phyloP scores from a whole-genome alignment of 1,284 basidiomycete species.

The Apiotrichum veenhuisii region DNA sequence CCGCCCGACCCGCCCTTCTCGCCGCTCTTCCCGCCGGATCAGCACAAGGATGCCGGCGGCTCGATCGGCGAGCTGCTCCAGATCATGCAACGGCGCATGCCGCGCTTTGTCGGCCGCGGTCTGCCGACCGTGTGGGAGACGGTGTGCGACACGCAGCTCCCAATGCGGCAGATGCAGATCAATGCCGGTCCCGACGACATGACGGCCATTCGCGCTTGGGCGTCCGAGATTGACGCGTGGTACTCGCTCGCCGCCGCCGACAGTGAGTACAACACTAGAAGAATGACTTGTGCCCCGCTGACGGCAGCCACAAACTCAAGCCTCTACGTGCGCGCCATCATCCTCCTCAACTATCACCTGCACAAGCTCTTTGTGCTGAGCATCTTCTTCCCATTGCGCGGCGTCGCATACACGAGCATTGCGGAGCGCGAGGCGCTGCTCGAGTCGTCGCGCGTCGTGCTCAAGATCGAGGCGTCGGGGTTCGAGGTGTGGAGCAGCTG shows the following conservation, averaged over 20 bases:
- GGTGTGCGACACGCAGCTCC: constrained; percentile 8
- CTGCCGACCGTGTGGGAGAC: constrained; percentile 24
- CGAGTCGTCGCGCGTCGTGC: constrained; percentile 18
- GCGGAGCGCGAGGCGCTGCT: constrained; percentile 17
- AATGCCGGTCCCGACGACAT: constrained; percentile 16
- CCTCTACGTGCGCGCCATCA: constrained; percentile 17
- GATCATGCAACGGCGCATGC: constrained; percentile 25
- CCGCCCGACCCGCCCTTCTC: constrained; percentile 21
- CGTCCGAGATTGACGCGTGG: constrained; percentile 22
- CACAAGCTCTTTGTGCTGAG: constrained; percentile 26
- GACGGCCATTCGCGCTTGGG: constrained; percentile 18
- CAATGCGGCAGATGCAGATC: not conserved
- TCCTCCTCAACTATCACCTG: constrained; percentile 25
- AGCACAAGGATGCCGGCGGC: constrained; percentile 6
- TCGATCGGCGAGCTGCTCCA: constrained; percentile 23
- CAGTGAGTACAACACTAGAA: constrained; percentile 1
- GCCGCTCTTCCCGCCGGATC: not conserved
- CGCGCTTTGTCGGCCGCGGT: constrained; percentile 22
- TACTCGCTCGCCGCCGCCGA: constrained; percentile 10
- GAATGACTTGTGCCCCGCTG: too few species aligned
- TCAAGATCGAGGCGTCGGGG: constrained; percentile 18
- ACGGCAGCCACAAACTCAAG: constrained; percentile 8
- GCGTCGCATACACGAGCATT: constrained; percentile 10
- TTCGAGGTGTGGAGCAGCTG: constrained; percentile 27
- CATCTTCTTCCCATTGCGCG: constrained; percentile 21